Conservation (phyloP, 2,329 filamentous ascomycete genomes). For the Beauveria australis region DNA sequence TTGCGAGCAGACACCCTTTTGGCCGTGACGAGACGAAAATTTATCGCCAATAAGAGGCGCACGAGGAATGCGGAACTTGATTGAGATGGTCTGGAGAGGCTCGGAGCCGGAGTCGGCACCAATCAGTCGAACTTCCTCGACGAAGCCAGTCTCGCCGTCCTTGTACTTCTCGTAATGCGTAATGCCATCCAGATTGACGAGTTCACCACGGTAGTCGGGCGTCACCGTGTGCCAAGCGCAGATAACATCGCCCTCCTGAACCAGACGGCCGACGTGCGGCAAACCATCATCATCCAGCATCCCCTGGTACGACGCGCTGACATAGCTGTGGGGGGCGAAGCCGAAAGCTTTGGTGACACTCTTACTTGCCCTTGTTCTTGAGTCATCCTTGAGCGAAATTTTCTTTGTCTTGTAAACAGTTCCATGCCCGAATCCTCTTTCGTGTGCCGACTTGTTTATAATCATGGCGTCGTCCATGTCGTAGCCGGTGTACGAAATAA, state of each 20-base stretch:
- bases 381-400: constrained; percentile 74
- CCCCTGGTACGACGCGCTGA: constrained; percentile 61
- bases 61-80: constrained; percentile 88
- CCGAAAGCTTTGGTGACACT: constrained; percentile 79
- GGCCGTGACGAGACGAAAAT: constrained; percentile 95
- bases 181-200: constrained; percentile 76
- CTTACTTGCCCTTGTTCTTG: constrained; percentile 55
- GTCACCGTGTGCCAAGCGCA: constrained; percentile 86
- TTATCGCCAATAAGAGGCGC: constrained; percentile 95
- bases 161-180: constrained; percentile 94
- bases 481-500: constrained; percentile 97
- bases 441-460: constrained; percentile 92
- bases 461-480: constrained; percentile 99
- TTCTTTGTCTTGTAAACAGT: constrained; percentile 98
- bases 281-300: constrained; percentile 83
- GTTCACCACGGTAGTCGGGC: constrained; percentile 66
- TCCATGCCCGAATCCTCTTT: constrained; percentile 90
- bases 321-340: constrained; percentile 69
- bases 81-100: constrained; percentile 76
- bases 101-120: constrained; percentile 77
- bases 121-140: constrained; percentile 88
- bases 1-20: constrained; percentile 94
- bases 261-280: constrained; percentile 67
- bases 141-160: constrained; percentile 76
- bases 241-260: constrained; percentile 75